Evolutionary conservation across 345 rosid species (phyloP).

Genomic region (Moricandia moricandioides): DNA sequence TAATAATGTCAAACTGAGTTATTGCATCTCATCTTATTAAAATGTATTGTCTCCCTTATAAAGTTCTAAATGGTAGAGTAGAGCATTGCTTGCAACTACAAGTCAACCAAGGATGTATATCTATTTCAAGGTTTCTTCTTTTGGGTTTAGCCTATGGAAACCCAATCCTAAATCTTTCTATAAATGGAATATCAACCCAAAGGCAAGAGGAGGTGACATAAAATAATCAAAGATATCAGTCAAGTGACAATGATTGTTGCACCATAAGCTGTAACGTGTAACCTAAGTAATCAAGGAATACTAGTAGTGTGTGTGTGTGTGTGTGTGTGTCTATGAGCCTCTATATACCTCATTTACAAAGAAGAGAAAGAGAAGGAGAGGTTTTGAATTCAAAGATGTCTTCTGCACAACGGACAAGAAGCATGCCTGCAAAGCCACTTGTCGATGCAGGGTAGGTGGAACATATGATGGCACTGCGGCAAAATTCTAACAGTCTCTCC

Average conservation of each 20-base stretch:
- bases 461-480: constrained; percentile 97
- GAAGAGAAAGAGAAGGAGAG: neutral
- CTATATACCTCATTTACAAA: constrained; percentile 34
- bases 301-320: neutral
- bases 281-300: constrained; percentile 23
- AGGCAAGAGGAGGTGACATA: constrained; percentile 9
- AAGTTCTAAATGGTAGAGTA: neutral
- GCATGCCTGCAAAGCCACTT: constrained; percentile 86
- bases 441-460: constrained; percentile 96
- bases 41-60: neutral
- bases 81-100: neutral
- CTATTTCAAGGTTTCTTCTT: neutral
- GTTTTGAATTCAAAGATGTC: constrained; percentile 58
- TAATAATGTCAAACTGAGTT: constrained; percentile 6
- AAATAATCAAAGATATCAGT: constrained; percentile 11
- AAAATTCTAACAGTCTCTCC: constrained; percentile 87
- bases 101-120: neutral
- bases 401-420: constrained; percentile 96
- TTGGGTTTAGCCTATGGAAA: neutral
- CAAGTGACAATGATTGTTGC: constrained; percentile 20
- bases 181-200: neutral
- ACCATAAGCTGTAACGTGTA: constrained; percentile 18
- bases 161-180: neutral
- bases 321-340: neutral
- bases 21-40: constrained; percentile 25